phyloP scores from a whole-genome alignment of 2,329 filamentous ascomycete genomes.

The Apiospora sp. region DNA sequence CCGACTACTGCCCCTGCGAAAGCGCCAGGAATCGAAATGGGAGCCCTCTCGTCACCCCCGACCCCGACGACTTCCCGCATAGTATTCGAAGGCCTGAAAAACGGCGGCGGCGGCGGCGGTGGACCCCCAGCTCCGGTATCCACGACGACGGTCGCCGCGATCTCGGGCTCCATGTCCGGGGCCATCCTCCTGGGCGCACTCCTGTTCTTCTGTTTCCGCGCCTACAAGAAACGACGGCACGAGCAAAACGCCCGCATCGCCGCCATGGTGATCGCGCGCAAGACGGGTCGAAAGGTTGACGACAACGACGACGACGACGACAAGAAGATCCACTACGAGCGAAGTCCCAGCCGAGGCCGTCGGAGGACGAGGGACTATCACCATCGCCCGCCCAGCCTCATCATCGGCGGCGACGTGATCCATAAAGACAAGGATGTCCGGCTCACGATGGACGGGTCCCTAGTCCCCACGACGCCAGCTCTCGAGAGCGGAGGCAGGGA shows the following conservation, averaged over 20 bases:
- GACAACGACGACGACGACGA: not conserved
- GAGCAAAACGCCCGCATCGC: constrained; percentile 31
- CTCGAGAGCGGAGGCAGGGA: constrained; percentile 36
- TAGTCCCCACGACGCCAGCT: constrained; percentile 36
- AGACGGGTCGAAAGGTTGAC: constrained; percentile 20
- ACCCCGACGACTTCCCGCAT: not conserved
- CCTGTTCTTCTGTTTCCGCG: constrained; percentile 35
- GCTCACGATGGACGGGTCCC: constrained; percentile 27
- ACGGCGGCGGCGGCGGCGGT: not conserved
- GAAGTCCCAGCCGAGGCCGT: constrained; percentile 9
- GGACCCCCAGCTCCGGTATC: not conserved
- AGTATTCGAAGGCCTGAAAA: not conserved
- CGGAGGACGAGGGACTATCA: constrained; percentile 18
- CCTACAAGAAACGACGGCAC: constrained; percentile 35
- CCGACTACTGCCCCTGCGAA: not conserved
- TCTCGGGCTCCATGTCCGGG: constrained; percentile 38
- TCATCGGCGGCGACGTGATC: constrained; percentile 27
- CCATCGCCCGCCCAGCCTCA: constrained; percentile 28
- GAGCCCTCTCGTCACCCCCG: not conserved
- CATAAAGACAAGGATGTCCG: constrained; percentile 23
- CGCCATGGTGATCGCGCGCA: constrained; percentile 24
- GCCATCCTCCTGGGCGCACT: constrained; percentile 34
- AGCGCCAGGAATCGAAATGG: not conserved
- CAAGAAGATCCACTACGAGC: not conserved
- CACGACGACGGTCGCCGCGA: constrained; percentile 33